Evolutionary conservation across 768 basidiomycete species (phyloP).

Genomic region (Rubroboletus pulcherrimus): DNA sequence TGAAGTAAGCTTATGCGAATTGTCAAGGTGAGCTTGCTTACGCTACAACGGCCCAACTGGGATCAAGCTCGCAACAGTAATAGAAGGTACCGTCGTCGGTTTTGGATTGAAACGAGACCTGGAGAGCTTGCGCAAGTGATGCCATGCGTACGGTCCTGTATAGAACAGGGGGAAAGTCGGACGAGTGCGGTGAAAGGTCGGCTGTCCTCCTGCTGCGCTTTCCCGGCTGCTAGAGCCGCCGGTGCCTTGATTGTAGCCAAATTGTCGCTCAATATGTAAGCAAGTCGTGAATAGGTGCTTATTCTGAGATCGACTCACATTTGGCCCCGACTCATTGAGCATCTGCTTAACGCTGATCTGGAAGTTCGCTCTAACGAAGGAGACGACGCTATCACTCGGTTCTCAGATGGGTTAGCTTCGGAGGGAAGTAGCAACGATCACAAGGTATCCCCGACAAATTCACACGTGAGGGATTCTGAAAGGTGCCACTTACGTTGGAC

Average conservation of each 20-base stretch:
- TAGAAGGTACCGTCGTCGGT: conserved; percentile 18
- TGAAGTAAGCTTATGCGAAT: background rate
- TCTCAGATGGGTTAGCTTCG: background rate
- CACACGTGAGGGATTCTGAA: background rate
- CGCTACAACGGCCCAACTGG: conserved; percentile 45
- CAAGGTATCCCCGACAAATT: background rate
- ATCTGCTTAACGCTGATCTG: background rate
- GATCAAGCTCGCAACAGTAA: conserved; percentile 38
- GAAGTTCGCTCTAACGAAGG: background rate
- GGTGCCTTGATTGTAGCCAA: background rate
- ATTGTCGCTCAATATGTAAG: background rate
- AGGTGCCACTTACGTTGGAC: background rate
- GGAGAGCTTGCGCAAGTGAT: conserved; percentile 22
- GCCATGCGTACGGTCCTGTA: conserved; percentile 2
- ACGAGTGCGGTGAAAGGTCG: background rate
- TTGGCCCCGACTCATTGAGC: background rate
- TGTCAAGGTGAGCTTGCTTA: conserved; percentile 21
- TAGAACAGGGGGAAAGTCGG: background rate
- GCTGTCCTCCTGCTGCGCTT: background rate
- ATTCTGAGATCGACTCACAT: background rate
- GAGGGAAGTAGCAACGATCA: background rate
- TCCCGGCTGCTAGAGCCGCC: background rate
- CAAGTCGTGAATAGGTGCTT: background rate
- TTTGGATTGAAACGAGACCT: conserved; percentile 15
- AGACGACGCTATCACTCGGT: background rate